Evolutionary conservation across 2,329 filamentous ascomycete genomes (phyloP).

Genomic region (Aspergillus viridinutans): DNA sequence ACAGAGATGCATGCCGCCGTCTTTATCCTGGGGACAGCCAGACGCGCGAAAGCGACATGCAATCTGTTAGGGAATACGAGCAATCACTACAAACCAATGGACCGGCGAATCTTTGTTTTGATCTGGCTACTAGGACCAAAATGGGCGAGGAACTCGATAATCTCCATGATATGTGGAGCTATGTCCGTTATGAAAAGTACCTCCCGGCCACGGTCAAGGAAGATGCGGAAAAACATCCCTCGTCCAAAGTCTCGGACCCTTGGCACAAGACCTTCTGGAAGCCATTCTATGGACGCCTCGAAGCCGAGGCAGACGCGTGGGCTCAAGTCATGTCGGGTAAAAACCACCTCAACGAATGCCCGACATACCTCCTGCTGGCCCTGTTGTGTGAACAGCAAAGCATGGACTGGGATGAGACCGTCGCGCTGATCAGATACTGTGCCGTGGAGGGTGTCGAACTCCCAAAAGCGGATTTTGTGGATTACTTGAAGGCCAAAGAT

Average conservation of each 20-base stretch:
- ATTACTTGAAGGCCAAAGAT: constrained; percentile 5
- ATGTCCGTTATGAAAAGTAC: constrained; percentile 7
- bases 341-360: constrained; percentile 8
- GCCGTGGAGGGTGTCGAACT: background rate
- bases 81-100: background rate
- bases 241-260: constrained; percentile 3
- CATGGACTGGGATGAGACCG: constrained; percentile 11
- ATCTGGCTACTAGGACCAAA: constrained; percentile 11
- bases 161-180: constrained; percentile 10
- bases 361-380: constrained; percentile 6
- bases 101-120: constrained; percentile 8
- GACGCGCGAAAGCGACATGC: background rate
- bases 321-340: constrained; percentile 2
- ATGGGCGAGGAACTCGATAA: constrained; percentile 13
- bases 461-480: constrained; percentile 6
- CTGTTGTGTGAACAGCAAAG: constrained; percentile 11
- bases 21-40: background rate
- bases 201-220: constrained; percentile 2
- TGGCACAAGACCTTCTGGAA: constrained; percentile 12
- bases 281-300: constrained; percentile 9
- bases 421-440: constrained; percentile 6
- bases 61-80: constrained; percentile 1
- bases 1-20: constrained; percentile 5
- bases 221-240: constrained; percentile 1
- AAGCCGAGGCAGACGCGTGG: constrained; percentile 8